Conservation (phyloP, 2,329 filamentous ascomycete species). For the Diaporthe batatas region DNA sequence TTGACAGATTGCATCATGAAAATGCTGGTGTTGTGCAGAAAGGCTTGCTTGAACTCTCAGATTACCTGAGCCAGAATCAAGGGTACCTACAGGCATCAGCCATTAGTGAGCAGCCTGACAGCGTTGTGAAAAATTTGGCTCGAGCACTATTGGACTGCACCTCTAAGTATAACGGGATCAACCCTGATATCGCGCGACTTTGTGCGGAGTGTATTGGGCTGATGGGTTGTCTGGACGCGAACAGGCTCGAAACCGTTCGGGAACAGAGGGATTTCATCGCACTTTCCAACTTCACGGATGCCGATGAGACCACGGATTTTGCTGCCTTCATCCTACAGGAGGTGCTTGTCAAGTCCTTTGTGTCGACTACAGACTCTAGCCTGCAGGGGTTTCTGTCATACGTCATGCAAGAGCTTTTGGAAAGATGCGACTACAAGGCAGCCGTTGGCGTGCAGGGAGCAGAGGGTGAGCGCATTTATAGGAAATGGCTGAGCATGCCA, state of each 20-base stretch:
- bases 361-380: conserved; percentile 88
- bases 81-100: conserved; percentile 83
- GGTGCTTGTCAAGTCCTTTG: conserved; percentile 90
- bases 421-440: conserved; percentile 78
- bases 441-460: conserved; percentile 60
- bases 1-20: conserved; percentile 82
- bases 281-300: conserved; percentile 84
- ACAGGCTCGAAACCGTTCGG: conserved; percentile 83
- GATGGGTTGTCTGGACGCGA: conserved; percentile 92
- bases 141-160: conserved; percentile 88
- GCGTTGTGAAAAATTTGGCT: conserved; percentile 77
- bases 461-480: conserved; percentile 72
- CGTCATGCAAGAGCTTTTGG: conserved; percentile 92
- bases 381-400: conserved; percentile 93
- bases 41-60: conserved; percentile 81
- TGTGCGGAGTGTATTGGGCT: conserved; percentile 88
- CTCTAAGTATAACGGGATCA: conserved; percentile 80
- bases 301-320: conserved; percentile 86
- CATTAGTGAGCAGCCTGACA: conserved; percentile 85
- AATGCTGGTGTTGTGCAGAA: conserved; percentile 88
- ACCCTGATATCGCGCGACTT: conserved; percentile 76
- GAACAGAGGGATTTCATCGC: conserved; percentile 88
- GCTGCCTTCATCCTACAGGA: conserved; percentile 87
- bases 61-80: conserved; percentile 80
- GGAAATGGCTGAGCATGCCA: conserved; percentile 83